Evolutionary conservation across 306 rosid species (phyloP).

Genomic region (Vigna hirtella): DNA sequence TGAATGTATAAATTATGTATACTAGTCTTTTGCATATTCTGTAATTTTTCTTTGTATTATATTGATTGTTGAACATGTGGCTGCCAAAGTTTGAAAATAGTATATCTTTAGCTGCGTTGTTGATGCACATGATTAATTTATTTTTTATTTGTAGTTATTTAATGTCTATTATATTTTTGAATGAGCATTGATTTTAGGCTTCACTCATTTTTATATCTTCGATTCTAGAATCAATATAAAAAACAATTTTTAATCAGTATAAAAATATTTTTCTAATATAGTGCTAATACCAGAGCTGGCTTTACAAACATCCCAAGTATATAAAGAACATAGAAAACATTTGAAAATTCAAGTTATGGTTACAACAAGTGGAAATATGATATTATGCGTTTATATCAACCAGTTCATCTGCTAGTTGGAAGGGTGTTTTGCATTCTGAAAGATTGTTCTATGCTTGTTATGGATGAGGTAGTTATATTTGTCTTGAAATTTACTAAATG

Average conservation of each 20-base stretch:
- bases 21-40: not conserved
- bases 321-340: slow-evolving; percentile 96
- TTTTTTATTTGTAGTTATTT: not conserved
- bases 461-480: slow-evolving; percentile 84
- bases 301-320: slow-evolving; percentile 98
- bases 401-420: slow-evolving; percentile 98
- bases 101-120: slow-evolving; percentile 37
- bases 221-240: no score
- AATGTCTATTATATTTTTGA: not conserved
- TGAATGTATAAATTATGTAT: not conserved
- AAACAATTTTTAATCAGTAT: slow-evolving; percentile 29
- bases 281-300: slow-evolving; percentile 62
- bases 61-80: not conserved
- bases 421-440: slow-evolving; percentile 84
- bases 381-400: slow-evolving; percentile 97
- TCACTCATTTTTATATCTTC: not conserved
- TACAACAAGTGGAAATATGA: slow-evolving; percentile 98
- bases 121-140: slow-evolving; percentile 17
- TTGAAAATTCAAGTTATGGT: slow-evolving; percentile 97
- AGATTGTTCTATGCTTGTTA: slow-evolving; percentile 87
- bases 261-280: no score
- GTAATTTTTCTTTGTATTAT: not conserved
- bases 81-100: slow-evolving; percentile 11
- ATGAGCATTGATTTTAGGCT: slow-evolving; percentile 10
- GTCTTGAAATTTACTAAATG: slow-evolving; percentile 15